Percentiles rank a stretch among this genome's conserved stretches.
Evolutionary conservation across 768 basidiomycete genomes (phyloP).

Genomic region (Mycena chlorophos): DNA sequence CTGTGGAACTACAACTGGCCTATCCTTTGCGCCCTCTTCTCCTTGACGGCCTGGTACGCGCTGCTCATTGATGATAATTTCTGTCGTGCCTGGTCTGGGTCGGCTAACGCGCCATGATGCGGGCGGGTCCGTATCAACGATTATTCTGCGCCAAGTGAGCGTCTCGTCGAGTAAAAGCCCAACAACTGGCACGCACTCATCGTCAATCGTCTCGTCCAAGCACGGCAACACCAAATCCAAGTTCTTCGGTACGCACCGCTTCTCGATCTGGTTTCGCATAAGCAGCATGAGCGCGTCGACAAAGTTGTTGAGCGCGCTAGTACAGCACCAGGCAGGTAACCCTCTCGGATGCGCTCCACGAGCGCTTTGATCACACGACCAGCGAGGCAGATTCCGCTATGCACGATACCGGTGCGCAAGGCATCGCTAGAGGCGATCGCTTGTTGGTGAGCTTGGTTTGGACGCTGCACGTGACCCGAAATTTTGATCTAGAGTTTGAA

Average conservation of each 20-base stretch:
- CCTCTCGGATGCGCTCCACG: too few species aligned
- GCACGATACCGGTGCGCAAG: too few species aligned
- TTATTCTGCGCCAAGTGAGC: constrained; percentile 60
- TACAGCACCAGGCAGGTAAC: too few species aligned
- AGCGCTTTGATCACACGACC: too few species aligned
- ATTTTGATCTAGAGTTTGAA: constrained; percentile 5
- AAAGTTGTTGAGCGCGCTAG: constrained; percentile 81
- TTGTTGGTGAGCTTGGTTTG: too few species aligned
- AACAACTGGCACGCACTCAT: constrained; percentile 75
- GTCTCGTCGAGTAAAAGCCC: not conserved
- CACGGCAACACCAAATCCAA: constrained; percentile 89
- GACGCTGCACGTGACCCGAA: not conserved
- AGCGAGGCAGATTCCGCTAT: too few species aligned
- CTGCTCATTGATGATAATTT: constrained; percentile 99
- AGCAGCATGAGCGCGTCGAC: constrained; percentile 84
- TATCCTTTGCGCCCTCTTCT: constrained; percentile 81
- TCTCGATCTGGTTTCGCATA: constrained; percentile 91
- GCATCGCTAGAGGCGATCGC: too few species aligned
- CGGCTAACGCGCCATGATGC: constrained; percentile 91
- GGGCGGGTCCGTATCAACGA: constrained; percentile 95
- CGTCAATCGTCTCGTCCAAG: constrained; percentile 95
- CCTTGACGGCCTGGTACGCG: constrained; percentile 88
- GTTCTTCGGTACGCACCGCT: constrained; percentile 91
- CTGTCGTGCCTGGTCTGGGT: constrained; percentile 89
- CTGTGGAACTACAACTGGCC: constrained; percentile 61